phyloP scores from a whole-genome alignment of 352 stramenopile species.

The Phytophthora capsici region DNA sequence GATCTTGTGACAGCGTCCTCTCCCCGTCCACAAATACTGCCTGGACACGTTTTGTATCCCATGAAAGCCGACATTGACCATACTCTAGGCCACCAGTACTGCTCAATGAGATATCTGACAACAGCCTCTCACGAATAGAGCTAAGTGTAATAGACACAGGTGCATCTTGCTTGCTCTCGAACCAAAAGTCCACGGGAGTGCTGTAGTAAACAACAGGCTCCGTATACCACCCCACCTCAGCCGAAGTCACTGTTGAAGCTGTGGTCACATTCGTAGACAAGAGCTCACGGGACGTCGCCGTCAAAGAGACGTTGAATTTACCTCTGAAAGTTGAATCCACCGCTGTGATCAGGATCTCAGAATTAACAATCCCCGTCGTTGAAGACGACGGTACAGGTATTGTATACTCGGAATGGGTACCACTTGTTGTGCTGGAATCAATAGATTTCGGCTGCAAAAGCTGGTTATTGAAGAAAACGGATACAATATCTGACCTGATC shows the following conservation, averaged over 20 bases:
- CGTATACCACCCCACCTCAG: slow-evolving; percentile 22
- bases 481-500: background rate
- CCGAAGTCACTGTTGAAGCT: slow-evolving; percentile 7
- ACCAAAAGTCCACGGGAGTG: slow-evolving; percentile 24
- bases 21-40: slow-evolving; percentile 22
- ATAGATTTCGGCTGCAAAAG: background rate
- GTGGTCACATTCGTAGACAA: slow-evolving; percentile 21
- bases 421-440: background rate
- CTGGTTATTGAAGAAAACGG: slow-evolving; percentile 28
- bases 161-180: slow-evolving; percentile 14
- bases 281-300: slow-evolving; percentile 23
- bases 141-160: slow-evolving; percentile 2
- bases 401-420: slow-evolving; percentile 6
- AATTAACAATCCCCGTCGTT: slow-evolving; percentile 6
- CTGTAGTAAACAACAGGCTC: slow-evolving; percentile 18
- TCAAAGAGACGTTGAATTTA: slow-evolving; percentile 21
- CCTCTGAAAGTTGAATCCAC: slow-evolving; percentile 2
- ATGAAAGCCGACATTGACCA: slow-evolving; percentile 11
- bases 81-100: slow-evolving; percentile 6
- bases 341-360: slow-evolving; percentile 22
- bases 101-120: background rate
- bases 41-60: slow-evolving; percentile 1
- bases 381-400: slow-evolving; percentile 15
- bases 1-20: background rate
- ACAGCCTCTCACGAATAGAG: slow-evolving; percentile 6